A percentile compares a stretch with the other conserved stretches of the same genome.
phyloP scores from a whole-genome alignment of 208 protist genomes.

The Tritrichomonas musculus region DNA sequence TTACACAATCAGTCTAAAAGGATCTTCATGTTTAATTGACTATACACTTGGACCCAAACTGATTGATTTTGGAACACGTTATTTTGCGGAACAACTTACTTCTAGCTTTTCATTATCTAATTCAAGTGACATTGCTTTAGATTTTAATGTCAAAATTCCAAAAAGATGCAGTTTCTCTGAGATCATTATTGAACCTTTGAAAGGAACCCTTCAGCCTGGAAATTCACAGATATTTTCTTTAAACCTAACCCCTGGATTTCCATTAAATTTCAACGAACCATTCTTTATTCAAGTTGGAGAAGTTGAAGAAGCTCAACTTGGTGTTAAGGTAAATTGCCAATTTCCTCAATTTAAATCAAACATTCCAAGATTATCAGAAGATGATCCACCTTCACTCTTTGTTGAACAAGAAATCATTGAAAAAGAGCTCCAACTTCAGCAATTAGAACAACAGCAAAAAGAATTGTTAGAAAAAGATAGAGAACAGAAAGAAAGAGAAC shows the following conservation, averaged over 20 bases:
- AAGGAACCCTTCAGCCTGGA: neutral
- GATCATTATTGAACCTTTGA: neutral
- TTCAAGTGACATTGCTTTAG: neutral
- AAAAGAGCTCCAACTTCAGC: neutral
- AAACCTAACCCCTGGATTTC: neutral
- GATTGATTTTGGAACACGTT: neutral
- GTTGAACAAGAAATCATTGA: neutral
- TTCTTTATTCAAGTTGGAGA: neutral
- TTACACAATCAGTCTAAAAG: neutral
- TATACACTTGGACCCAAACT: neutral
- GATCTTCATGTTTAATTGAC: neutral
- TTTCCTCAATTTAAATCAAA: neutral
- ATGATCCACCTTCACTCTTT: too few species aligned
- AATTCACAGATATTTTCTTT: neutral
- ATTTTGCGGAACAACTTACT: neutral
- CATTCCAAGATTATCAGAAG: neutral
- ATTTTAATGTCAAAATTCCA: neutral
- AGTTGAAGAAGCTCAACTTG: neutral
- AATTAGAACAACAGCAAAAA: neutral
- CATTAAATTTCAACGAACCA: neutral
- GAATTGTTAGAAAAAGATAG: too few species aligned
- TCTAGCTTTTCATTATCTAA: neutral
- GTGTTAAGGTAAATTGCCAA: neutral
- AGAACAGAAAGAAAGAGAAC: too few species aligned
- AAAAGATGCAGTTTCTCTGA: neutral